Evolutionary conservation across 441 rosid species (phyloP).

Genomic region (Adansonia grandidieri): DNA sequence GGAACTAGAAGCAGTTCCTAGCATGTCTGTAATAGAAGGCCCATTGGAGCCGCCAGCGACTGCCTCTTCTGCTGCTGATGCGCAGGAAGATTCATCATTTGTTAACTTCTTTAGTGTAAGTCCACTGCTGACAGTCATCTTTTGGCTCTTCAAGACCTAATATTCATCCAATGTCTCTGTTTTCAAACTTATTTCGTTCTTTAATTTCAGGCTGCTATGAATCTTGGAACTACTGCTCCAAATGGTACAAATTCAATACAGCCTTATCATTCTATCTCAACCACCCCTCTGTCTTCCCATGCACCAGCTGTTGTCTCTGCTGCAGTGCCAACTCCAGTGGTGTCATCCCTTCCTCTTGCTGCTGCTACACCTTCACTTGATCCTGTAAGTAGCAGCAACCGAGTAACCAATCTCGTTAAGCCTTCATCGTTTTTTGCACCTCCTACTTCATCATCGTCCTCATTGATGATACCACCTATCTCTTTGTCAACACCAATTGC

Average conservation of each 20-base stretch:
- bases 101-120: slow-evolving; percentile 66
- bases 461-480: slow-evolving; percentile 48
- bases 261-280: slow-evolving; percentile 42
- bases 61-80: slow-evolving; percentile 42
- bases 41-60: slow-evolving; percentile 61
- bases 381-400: slow-evolving; percentile 42
- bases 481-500: slow-evolving; percentile 46
- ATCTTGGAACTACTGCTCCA: slow-evolving; percentile 42
- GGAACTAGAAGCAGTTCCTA: slow-evolving; percentile 73
- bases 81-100: slow-evolving; percentile 58
- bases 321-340: slow-evolving; percentile 41
- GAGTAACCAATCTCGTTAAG: slow-evolving; percentile 54
- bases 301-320: slow-evolving; percentile 35
- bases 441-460: slow-evolving; percentile 46
- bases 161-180: background rate
- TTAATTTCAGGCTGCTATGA: slow-evolving; percentile 46
- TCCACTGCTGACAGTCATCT: background rate
- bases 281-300: slow-evolving; percentile 45
- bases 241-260: slow-evolving; percentile 42
- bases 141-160: background rate
- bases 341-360: slow-evolving; percentile 39
- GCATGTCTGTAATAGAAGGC: slow-evolving; percentile 59
- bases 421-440: slow-evolving; percentile 59
- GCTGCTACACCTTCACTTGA: slow-evolving; percentile 41
- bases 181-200: slow-evolving; percentile 5